A percentile compares a stretch with the other conserved stretches of the same genome.
Conservation (phyloP, 371 early-diverging fungal genomes). For the Fennellomyces sp. region DNA sequence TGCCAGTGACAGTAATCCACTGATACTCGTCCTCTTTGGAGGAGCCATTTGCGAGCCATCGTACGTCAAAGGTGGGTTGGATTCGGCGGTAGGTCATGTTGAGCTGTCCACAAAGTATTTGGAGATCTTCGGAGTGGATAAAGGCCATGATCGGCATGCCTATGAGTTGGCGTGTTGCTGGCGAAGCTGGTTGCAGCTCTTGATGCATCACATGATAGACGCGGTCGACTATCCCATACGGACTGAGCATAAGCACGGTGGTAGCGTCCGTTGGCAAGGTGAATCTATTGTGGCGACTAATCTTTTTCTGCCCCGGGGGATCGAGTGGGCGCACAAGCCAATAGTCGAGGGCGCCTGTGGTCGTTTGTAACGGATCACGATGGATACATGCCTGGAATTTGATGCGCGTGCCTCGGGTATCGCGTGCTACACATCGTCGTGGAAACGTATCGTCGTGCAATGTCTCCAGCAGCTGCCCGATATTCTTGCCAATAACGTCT, state of each 20-base stretch:
- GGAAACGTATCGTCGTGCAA: background rate
- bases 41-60: constrained; percentile 23
- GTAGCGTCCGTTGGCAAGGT: constrained; percentile 4
- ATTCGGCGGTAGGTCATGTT: constrained; percentile 10
- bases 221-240: constrained; percentile 39
- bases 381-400: constrained; percentile 35
- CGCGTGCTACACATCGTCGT: constrained; percentile 1
- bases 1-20: constrained; percentile 25
- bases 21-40: constrained; percentile 12
- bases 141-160: constrained; percentile 48
- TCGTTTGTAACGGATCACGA: constrained; percentile 27
- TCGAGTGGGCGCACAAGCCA: constrained; percentile 34
- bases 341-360: constrained; percentile 27
- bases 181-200: constrained; percentile 15
- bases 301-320: background rate
- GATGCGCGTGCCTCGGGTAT: background rate
- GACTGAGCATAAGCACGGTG: constrained; percentile 28
- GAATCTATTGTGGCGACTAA: background rate
- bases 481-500: constrained; percentile 26
- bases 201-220: constrained; percentile 22
- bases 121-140: constrained; percentile 37
- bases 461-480: constrained; percentile 11
- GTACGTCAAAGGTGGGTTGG: constrained; percentile 26
- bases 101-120: constrained; percentile 27
- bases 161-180: constrained; percentile 11